These are phyloP conservation scores for Panellus pusillus DNA, from an alignment of 768 basidiomycete species.

Conservation along the genomic window DNA sequence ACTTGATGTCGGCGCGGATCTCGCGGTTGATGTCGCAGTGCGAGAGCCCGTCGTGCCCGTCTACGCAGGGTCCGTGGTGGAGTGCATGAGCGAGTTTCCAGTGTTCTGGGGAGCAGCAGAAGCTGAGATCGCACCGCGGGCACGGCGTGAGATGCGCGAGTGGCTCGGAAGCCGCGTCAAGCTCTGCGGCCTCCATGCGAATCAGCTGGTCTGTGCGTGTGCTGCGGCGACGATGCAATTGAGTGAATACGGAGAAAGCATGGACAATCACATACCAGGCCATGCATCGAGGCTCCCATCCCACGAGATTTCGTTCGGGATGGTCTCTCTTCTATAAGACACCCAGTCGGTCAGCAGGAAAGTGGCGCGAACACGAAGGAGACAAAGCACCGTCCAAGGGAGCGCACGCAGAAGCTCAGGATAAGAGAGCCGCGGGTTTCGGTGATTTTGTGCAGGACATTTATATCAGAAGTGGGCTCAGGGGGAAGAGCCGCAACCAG, in stretches of 20 bases:
- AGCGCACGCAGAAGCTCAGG: neutral
- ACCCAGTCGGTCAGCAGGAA: neutral
- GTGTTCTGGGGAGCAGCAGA: slow-evolving; percentile 29
- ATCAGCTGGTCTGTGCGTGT: slow-evolving; percentile 27
- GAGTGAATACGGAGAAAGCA: neutral
- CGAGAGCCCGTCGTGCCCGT: slow-evolving; percentile 18
- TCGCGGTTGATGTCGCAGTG: slow-evolving; percentile 29
- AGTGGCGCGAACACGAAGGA: neutral
- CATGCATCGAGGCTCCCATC: slow-evolving; percentile 27
- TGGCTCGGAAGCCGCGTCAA: neutral
- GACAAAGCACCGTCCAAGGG: neutral
- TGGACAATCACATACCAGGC: slow-evolving; percentile 16
- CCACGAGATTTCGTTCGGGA: slow-evolving; percentile 18
- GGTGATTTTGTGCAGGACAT: slow-evolving; percentile 1
- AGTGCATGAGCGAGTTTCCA: slow-evolving; percentile 19
- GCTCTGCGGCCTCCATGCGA: slow-evolving; percentile 21
- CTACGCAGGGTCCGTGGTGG: slow-evolving; percentile 24
- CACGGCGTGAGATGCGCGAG: slow-evolving; percentile 22
- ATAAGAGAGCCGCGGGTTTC: neutral
- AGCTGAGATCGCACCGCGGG: slow-evolving; percentile 24
- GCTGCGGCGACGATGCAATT: slow-evolving; percentile 9
- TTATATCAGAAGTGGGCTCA: slow-evolving; percentile 6
- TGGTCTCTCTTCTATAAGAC: neutral
- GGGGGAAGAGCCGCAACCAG: neutral
- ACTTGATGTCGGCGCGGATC: slow-evolving; percentile 17